Evolutionary conservation across 768 basidiomycete genomes (phyloP), one percentile per base, ranked within the genome.

Genomic region (Tulasnella sp.): DNA sequence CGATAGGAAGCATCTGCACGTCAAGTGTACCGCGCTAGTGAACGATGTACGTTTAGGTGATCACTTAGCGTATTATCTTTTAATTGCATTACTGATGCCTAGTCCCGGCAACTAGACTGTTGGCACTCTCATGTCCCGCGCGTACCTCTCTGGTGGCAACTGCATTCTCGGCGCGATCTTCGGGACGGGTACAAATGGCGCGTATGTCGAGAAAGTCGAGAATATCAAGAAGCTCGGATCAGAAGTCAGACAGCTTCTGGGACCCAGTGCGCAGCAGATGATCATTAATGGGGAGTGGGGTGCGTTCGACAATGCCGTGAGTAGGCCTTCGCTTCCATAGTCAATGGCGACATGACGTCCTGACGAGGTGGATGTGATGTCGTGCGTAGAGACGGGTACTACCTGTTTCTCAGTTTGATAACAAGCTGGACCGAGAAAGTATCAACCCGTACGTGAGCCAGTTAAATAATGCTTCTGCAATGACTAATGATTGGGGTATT

Each of bases 211-310:
- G 70, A 78, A 87, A 64, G 74, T 92, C 38, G 76, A 80, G 52
- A 92, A 90, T 52, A 83, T 98, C 67, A 82, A 76, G 42, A 98
- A 98, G 71, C 76, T 96, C 7, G 80, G 79, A 17, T 82, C 87
- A 57, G 65, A 67, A 17, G 24, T 51, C 25, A 38, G 71, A 67
- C n/a, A 68, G 70, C 46, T 65, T 70, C 85, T 82, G 3, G 87
- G 83, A 19, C 12, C 9, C 3, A 9, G 45, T 27, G 42, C 45
- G 24, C 25, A 22, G 2, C 72, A 79, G 63, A 99, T 99, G 96
- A 80, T 97, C 57, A 81, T 98, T 59, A 99, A 99, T 73, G 89
- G 89, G 5, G 96, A 98, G 73, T 98, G 94, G 96, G 96, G 96
- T 62, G 96, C 82, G 24, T 96, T 98, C 73, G 89, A 99, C 71